phyloP scores from a whole-genome alignment of 2,329 filamentous ascomycete species.

The Hymenotorrendiella dingleyae region DNA sequence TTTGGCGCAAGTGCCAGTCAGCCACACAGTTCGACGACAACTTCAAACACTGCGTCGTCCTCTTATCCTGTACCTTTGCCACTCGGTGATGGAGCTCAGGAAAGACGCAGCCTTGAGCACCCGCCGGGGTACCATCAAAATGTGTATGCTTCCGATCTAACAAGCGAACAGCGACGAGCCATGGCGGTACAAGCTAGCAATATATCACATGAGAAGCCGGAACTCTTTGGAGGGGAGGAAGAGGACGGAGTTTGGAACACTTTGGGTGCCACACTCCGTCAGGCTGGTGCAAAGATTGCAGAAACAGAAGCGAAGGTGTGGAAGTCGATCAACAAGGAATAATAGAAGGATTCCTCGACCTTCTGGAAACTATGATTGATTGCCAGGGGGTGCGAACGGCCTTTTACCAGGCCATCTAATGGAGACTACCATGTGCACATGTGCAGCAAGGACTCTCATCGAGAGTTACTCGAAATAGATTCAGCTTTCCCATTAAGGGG shows the following conservation, averaged over 20 bases:
- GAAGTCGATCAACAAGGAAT: constrained; percentile 53
- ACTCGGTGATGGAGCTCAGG: constrained; percentile 7
- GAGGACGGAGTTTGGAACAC: constrained; percentile 47
- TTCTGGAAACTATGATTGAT: constrained; percentile 13
- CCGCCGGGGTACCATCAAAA: constrained; percentile 51
- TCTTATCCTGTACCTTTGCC: constrained; percentile 21
- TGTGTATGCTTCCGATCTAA: constrained; percentile 45
- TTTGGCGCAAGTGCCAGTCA: constrained; percentile 37
- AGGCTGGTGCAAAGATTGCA: constrained; percentile 51
- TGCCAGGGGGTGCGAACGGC: constrained; percentile 4
- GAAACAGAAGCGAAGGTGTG: constrained; percentile 57
- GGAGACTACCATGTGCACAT: not conserved
- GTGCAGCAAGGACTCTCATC: not conserved
- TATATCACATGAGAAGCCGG: constrained; percentile 3
- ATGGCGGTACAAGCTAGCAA: constrained; percentile 18
- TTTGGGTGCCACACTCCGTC: constrained; percentile 52
- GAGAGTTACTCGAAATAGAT: constrained; percentile 15
- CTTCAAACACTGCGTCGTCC: constrained; percentile 26
- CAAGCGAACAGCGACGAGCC: constrained; percentile 37
- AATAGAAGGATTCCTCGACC: constrained; percentile 9
- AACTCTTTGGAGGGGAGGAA: constrained; percentile 23
- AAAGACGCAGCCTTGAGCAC: constrained; percentile 27
- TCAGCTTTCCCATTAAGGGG: constrained; percentile 10
- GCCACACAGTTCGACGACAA: constrained; percentile 41
- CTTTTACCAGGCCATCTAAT: not conserved